A percentile compares a stretch with the other conserved stretches of the same genome.
phyloP scores from a whole-genome alignment of 768 basidiomycete genomes.

The Piloderma croceum region DNA sequence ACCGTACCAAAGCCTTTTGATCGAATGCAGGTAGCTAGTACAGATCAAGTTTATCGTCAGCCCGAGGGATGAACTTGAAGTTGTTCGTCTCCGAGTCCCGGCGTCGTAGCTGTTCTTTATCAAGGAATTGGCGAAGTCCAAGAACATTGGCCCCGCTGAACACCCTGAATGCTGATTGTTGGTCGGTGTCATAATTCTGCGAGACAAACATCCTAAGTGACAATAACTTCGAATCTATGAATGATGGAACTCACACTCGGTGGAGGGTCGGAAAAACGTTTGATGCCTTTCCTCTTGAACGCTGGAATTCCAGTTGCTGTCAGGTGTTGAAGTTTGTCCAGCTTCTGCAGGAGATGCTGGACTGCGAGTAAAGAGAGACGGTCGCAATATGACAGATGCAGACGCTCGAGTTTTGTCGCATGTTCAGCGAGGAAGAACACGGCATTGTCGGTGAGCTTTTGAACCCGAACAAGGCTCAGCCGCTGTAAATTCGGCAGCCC shows the following conservation, averaged over 20 bases:
- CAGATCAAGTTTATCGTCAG: conserved; percentile 59
- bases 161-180: conserved; percentile 70
- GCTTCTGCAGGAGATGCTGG: conserved; percentile 58
- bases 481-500: conserved; percentile 63
- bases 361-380: conserved; percentile 71
- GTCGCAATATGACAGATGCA: conserved; percentile 86
- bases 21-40: conserved; percentile 43
- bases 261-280: conserved; percentile 69
- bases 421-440: conserved; percentile 75
- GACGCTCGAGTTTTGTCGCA: conserved; percentile 60
- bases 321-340: conserved; percentile 63
- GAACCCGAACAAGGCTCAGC: conserved; percentile 75
- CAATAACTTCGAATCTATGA: background rate
- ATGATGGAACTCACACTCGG: conserved; percentile 46
- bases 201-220: conserved; percentile 5
- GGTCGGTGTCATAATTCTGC: conserved; percentile 62
- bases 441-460: conserved; percentile 79
- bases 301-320: conserved; percentile 76
- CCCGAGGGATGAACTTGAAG: conserved; percentile 53
- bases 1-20: too few species aligned
- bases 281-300: conserved; percentile 61
- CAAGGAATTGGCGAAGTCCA: conserved; percentile 60
- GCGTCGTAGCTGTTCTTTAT: conserved; percentile 59
- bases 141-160: conserved; percentile 66
- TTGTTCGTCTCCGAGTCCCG: conserved; percentile 54